Conservation (phyloP, 306 rosid genomes). For the Dryas drummondii region DNA sequence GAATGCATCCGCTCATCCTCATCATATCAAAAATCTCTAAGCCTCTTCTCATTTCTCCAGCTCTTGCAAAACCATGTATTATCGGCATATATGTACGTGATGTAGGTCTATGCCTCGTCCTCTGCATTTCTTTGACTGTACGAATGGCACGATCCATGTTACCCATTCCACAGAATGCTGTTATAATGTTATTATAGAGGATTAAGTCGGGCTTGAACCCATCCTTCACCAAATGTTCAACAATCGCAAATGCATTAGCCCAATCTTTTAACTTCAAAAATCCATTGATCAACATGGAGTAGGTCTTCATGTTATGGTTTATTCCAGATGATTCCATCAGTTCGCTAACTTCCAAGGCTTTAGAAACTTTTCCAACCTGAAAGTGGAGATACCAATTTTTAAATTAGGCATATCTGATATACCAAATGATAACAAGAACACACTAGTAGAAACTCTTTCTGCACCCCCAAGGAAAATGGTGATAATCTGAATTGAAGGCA, state of each 20-base stretch:
- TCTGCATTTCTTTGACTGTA: slow-evolving; percentile 85
- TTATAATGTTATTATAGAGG: slow-evolving; percentile 79
- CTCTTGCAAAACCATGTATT: slow-evolving; percentile 84
- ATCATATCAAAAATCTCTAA: slow-evolving; percentile 87
- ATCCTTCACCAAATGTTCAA: slow-evolving; percentile 72
- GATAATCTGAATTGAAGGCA: background rate
- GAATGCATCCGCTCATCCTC: slow-evolving; percentile 94
- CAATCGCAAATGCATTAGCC: slow-evolving; percentile 89
- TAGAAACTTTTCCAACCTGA: slow-evolving; percentile 90
- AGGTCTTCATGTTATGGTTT: slow-evolving; percentile 91
- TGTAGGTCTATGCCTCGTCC: slow-evolving; percentile 74
- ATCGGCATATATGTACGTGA: slow-evolving; percentile 91
- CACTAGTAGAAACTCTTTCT: background rate
- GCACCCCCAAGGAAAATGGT: background rate
- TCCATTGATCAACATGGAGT: slow-evolving; percentile 94
- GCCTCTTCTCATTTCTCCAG: slow-evolving; percentile 79
- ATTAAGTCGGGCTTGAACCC: slow-evolving; percentile 88
- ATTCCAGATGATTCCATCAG: slow-evolving; percentile 69
- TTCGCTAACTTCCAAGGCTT: slow-evolving; percentile 79
- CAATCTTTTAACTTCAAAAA: slow-evolving; percentile 89
- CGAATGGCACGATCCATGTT: slow-evolving; percentile 83
- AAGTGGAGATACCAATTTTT: slow-evolving; percentile 16
- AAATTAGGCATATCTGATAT: background rate
- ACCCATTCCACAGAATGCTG: slow-evolving; percentile 93
- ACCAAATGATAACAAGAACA: background rate